These are phyloP conservation scores for Lentinus brumalis DNA, from an alignment of 768 basidiomycete genomes.

Conservation along the genomic window DNA sequence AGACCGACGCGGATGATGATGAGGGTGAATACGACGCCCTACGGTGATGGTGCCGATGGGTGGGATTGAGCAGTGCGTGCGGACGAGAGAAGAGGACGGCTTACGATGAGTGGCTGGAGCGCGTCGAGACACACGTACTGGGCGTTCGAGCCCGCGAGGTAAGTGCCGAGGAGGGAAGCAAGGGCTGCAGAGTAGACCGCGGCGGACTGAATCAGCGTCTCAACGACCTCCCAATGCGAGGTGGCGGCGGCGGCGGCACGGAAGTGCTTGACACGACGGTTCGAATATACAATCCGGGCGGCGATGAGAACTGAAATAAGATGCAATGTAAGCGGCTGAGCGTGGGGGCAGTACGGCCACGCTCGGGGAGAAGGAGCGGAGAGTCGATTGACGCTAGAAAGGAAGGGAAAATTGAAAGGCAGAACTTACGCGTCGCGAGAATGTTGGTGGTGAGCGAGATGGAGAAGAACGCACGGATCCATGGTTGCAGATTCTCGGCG, in stretches of 20 bases:
- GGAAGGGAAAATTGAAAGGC: not conserved
- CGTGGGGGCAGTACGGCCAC: not conserved
- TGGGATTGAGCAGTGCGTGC: not conserved
- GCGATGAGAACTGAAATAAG: slow-evolving; percentile 14
- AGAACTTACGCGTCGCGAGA: slow-evolving; percentile 10
- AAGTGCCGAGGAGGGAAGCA: slow-evolving; percentile 15
- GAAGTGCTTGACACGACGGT: slow-evolving; percentile 11
- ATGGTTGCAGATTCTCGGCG: slow-evolving; percentile 12
- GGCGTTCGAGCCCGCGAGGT: slow-evolving; percentile 21
- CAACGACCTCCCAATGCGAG: slow-evolving; percentile 17
- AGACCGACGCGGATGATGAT: slow-evolving; percentile 22
- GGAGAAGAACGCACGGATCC: slow-evolving; percentile 19
- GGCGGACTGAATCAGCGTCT: slow-evolving; percentile 19
- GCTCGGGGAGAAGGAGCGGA: not conserved
- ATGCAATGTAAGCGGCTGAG: not conserved
- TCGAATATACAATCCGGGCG: slow-evolving; percentile 17
- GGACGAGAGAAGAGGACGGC: not conserved
- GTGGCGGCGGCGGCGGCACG: slow-evolving; percentile 5
- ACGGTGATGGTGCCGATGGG: not conserved
- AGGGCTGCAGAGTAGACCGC: slow-evolving; percentile 21
- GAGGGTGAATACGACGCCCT: slow-evolving; percentile 21
- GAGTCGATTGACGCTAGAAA: not conserved
- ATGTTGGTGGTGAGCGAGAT: slow-evolving; percentile 19
- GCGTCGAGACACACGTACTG: slow-evolving; percentile 17
- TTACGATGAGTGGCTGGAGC: slow-evolving; percentile 21